These are phyloP conservation scores for Inonotus hispidus DNA, from an alignment of 1,284 basidiomycete genomes.

Conservation along the genomic window DNA sequence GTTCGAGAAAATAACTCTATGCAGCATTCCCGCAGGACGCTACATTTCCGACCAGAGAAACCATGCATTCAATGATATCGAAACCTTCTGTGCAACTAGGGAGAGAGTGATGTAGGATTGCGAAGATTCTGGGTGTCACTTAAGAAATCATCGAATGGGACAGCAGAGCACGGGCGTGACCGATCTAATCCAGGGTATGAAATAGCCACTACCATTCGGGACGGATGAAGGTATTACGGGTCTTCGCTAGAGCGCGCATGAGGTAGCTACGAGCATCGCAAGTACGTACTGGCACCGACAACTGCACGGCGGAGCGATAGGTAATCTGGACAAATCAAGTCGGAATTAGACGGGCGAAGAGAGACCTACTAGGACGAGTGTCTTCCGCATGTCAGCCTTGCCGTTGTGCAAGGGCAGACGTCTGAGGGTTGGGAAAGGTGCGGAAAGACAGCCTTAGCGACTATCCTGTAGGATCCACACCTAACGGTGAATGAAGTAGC, in stretches of 20 bases:
- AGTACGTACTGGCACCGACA: not conserved
- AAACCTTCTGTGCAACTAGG: not conserved
- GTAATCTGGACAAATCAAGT: not conserved
- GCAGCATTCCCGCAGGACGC: slow-evolving; percentile 12
- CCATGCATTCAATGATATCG: not conserved
- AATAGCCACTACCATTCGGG: not conserved
- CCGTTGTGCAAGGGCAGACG: slow-evolving; percentile 5
- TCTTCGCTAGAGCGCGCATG: not conserved
- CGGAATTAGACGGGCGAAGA: not conserved
- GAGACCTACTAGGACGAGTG: not conserved
- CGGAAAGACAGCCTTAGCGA: not conserved
- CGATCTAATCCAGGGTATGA: not conserved
- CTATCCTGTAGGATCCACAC: no score
- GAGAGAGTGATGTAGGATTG: not conserved
- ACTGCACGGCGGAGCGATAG: not conserved
- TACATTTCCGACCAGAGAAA: slow-evolving; percentile 9
- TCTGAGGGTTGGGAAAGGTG: not conserved
- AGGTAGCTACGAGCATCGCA: not conserved
- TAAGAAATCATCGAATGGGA: not conserved
- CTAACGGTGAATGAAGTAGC: no score
- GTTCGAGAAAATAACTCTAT: slow-evolving; percentile 12
- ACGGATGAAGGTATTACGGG: not conserved
- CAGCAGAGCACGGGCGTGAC: not conserved
- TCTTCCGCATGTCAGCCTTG: slow-evolving; percentile 8
- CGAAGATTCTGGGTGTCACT: not conserved